Evolutionary conservation across 495 filamentous ascomycete genomes (phyloP), one percentile per base, ranked within the genome.

Genomic region (Aspergillus mulundensis): DNA sequence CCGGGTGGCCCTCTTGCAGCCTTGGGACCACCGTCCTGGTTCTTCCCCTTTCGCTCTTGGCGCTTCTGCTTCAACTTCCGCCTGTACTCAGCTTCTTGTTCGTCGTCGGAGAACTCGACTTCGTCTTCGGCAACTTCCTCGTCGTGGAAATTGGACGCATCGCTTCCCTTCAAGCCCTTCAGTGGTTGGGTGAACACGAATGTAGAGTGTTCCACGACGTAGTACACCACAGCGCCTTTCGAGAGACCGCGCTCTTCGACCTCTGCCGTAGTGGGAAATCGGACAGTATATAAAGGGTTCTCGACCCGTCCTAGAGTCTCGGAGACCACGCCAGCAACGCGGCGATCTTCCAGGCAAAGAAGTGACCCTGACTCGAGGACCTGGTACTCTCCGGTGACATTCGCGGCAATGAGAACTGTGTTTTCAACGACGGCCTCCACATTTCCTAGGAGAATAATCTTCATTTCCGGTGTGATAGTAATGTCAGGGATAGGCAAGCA

Each of bases 91-190:
- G 85, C 86, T 68, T 97, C 94, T 19, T 87, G 87, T 72, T 97
- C 94, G 59, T 98, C 94, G 60, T 97, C 94, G 0, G 91, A 96
- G 64, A 97, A 97, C 63, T 97, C 94, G 30, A 89, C 79, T 65
- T 97, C 92, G 15, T 91, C 86, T 21, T 87, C 87, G 1, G 71
- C 81, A n/a, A 90, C 77, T 70, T 97, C 93, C 64, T 98, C 94
- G 61, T 98, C 94, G 66, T 95, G 85, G 52, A 95, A 76, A 64
- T 97, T 96, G 38, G 90, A 95, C 0, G 94, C 93, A 71, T 98
- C 94, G 15, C 90, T 90, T 54, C 88, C 88, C 69, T 95, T 97
- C 51, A 84, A 60, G 21, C 78, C 77, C 67, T 87, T 87, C 42
- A 97, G 70, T 4, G 84, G 77, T 68, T 94, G 81, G 0, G 93